These are phyloP conservation scores for Tricholoma hemisulphureum DNA, from an alignment of 768 basidiomycete species.

Conservation along the genomic window DNA sequence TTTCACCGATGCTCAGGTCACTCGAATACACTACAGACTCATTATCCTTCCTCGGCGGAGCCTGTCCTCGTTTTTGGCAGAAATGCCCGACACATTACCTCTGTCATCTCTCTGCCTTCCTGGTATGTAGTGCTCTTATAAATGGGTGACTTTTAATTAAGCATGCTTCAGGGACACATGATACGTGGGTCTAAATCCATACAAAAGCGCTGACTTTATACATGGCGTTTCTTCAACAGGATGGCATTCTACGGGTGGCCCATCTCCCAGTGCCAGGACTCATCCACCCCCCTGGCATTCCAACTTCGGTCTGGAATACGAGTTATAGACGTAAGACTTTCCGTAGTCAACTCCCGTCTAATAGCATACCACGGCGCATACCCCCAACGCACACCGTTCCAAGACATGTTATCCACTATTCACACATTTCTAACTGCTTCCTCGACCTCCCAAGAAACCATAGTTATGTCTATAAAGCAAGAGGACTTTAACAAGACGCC, in stretches of 20 bases:
- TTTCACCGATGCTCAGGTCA: slow-evolving; percentile 35
- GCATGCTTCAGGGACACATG: slow-evolving; percentile 54
- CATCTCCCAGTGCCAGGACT: slow-evolving; percentile 82
- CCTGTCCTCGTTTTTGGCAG: slow-evolving; percentile 51
- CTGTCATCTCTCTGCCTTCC: slow-evolving; percentile 78
- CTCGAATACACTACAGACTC: slow-evolving; percentile 44
- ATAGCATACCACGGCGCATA: slow-evolving; percentile 79
- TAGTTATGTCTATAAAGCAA: slow-evolving; percentile 89
- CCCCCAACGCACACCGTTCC: slow-evolving; percentile 69
- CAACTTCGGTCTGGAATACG: slow-evolving; percentile 82
- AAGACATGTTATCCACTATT: slow-evolving; percentile 58
- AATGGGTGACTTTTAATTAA: slow-evolving; percentile 12
- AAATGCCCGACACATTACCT: slow-evolving; percentile 63
- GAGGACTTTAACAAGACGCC: slow-evolving; percentile 62
- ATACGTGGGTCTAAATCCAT: slow-evolving; percentile 48
- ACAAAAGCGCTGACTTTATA: not conserved
- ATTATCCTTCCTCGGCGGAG: slow-evolving; percentile 61
- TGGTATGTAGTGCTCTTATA: slow-evolving; percentile 46
- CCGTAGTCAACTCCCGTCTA: slow-evolving; percentile 59
- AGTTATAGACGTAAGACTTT: slow-evolving; percentile 77
- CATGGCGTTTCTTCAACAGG: slow-evolving; percentile 31
- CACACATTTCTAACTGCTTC: slow-evolving; percentile 63
- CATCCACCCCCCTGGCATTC: slow-evolving; percentile 52
- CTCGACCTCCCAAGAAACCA: slow-evolving; percentile 59
- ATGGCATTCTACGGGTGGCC: slow-evolving; percentile 88